These are phyloP conservation scores for Cyberlindnera subsufficiens DNA, from an alignment of 805 yeast genomes.

Conservation along the genomic window DNA sequence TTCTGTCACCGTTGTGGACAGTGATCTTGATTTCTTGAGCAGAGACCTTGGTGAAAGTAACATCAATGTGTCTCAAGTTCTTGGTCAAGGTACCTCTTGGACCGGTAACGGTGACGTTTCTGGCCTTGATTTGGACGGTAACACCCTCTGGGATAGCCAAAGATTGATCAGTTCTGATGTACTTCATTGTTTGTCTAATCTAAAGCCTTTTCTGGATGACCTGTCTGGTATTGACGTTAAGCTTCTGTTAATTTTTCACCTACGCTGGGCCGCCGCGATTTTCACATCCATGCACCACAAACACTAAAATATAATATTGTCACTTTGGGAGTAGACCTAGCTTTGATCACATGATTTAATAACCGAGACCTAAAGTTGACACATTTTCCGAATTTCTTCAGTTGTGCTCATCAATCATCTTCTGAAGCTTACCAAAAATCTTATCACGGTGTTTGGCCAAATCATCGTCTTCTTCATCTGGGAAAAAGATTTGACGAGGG, in stretches of 20 bases:
- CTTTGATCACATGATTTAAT: neutral
- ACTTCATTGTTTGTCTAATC: slow-evolving; percentile 49
- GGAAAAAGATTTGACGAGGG: slow-evolving; percentile 48
- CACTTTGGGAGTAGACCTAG: slow-evolving; percentile 1
- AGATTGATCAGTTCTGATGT: slow-evolving; percentile 81
- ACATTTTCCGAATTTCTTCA: neutral
- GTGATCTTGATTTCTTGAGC: slow-evolving; percentile 75
- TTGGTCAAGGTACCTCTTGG: slow-evolving; percentile 95
- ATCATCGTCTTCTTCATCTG: slow-evolving; percentile 51
- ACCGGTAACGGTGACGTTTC: slow-evolving; percentile 85
- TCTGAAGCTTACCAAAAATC: slow-evolving; percentile 52
- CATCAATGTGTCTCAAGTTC: slow-evolving; percentile 91
- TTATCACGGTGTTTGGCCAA: slow-evolving; percentile 58
- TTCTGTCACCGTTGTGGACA: slow-evolving; percentile 99
- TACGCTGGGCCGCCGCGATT: neutral
- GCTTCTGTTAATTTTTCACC: slow-evolving; percentile 3
- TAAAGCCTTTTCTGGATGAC: neutral
- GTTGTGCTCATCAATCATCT: slow-evolving; percentile 41
- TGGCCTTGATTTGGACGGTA: slow-evolving; percentile 83
- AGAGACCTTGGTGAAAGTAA: slow-evolving; percentile 78
- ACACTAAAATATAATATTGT: neutral
- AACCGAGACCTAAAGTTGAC: neutral
- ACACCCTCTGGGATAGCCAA: slow-evolving; percentile 91
- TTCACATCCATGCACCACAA: slow-evolving; percentile 8
- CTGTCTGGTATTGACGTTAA: neutral